Conservation (phyloP, 208 protist genomes). For the Trypanosoma cruzi region DNA sequence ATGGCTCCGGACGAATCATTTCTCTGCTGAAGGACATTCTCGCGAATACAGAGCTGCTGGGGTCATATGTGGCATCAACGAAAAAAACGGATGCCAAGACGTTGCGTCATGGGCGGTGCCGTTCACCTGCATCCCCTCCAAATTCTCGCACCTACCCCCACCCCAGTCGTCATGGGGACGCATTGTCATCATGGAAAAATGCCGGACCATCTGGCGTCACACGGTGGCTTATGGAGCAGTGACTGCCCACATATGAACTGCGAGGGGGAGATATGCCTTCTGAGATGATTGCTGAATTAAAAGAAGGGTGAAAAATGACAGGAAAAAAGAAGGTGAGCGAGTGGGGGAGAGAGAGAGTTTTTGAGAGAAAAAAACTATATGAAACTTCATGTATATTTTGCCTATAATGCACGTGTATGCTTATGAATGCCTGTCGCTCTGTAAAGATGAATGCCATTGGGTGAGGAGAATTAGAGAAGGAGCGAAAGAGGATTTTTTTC, state of each 20-base stretch:
- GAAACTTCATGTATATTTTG: not conserved
- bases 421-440: not conserved
- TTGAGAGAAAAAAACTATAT: not conserved
- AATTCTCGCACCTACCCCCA: not conserved
- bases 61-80: conserved; percentile 27
- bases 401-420: not conserved
- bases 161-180: not conserved
- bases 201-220: not conserved
- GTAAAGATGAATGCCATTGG: not conserved
- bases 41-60: conserved; percentile 39
- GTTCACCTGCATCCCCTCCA: not conserved
- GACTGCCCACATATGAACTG: not conserved
- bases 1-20: conserved; percentile 18
- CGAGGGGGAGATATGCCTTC: not conserved
- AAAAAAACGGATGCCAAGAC: not conserved
- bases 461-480: not conserved
- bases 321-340: not conserved
- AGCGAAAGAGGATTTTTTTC: not conserved
- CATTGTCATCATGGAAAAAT: not conserved
- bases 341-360: not conserved
- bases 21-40: conserved; percentile 41
- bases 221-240: conserved; percentile 23
- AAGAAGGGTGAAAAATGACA: not conserved
- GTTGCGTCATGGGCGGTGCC: not conserved
- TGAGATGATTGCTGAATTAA: not conserved